These are phyloP conservation scores for Phycomyces nitens DNA, from an alignment of 192 early-diverging fungal genomes.

Conservation along the genomic window DNA sequence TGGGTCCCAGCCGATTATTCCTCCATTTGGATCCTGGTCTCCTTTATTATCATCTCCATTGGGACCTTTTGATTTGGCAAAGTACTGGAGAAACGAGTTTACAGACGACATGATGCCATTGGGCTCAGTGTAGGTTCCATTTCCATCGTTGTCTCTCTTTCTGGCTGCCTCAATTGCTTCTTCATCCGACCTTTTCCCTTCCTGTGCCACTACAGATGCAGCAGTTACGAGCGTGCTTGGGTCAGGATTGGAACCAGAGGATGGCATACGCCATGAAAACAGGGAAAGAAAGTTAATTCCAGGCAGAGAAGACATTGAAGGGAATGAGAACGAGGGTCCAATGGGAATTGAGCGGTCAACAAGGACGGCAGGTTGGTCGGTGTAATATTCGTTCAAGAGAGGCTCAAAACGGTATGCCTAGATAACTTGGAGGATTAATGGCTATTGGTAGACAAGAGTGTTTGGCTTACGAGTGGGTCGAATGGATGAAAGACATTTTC, in stretches of 20 bases:
- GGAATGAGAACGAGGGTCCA: slow-evolving; percentile 34
- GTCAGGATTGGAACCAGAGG: not conserved
- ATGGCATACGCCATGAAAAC: slow-evolving; percentile 16
- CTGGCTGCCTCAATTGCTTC: slow-evolving; percentile 4
- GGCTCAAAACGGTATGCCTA: slow-evolving; percentile 69
- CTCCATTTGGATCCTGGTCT: not conserved
- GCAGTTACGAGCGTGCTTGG: not conserved
- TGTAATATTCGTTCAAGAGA: slow-evolving; percentile 37
- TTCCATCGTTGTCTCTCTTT: not conserved
- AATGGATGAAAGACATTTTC: slow-evolving; percentile 77
- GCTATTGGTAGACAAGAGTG: not conserved
- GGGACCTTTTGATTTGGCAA: not conserved
- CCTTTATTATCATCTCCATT: not conserved
- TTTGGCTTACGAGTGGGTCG: slow-evolving; percentile 53
- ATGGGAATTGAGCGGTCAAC: slow-evolving; percentile 30
- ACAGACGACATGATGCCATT: not conserved
- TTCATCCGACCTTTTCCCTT: not conserved
- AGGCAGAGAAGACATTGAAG: slow-evolving; percentile 32
- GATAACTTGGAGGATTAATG: too few relatives aligned
- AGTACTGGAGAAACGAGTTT: not conserved
- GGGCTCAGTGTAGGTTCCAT: not conserved
- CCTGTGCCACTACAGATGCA: not conserved
- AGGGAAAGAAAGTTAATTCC: slow-evolving; percentile 17
- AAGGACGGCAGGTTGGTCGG: slow-evolving; percentile 33
- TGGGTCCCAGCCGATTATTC: slow-evolving; percentile 12